These are phyloP conservation scores for Talaromyces amestolkiae DNA, from an alignment of 2,329 filamentous ascomycete species.

Conservation along the genomic window DNA sequence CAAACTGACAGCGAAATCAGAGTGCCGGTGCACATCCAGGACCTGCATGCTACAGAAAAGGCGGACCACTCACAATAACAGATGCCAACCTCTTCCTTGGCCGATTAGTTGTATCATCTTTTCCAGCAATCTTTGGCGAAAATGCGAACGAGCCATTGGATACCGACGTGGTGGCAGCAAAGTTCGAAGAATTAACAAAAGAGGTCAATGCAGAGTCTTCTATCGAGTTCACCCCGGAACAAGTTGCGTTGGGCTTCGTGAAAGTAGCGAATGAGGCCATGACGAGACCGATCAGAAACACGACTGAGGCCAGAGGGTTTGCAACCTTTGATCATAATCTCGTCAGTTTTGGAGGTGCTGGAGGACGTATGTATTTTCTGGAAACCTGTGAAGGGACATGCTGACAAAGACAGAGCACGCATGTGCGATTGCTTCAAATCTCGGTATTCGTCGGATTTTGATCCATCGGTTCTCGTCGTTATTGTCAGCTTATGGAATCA, in stretches of 20 bases:
- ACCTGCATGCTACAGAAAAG: conserved; percentile 86
- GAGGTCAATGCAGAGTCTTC: conserved; percentile 67
- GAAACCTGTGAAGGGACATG: not conserved
- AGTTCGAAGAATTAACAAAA: conserved; percentile 70
- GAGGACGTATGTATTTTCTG: conserved; percentile 53
- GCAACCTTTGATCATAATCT: conserved; percentile 88
- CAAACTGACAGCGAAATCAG: not conserved
- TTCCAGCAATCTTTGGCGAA: conserved; percentile 87
- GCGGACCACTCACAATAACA: conserved; percentile 82
- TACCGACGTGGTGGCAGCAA: conserved; percentile 64
- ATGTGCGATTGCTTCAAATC: conserved; percentile 76
- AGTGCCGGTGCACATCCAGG: conserved; percentile 86
- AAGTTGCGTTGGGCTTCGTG: conserved; percentile 43
- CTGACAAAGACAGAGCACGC: conserved; percentile 59
- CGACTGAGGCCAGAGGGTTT: conserved; percentile 89
- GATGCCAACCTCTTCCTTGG: conserved; percentile 87
- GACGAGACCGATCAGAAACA: conserved; percentile 74
- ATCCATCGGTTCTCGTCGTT: conserved; percentile 86
- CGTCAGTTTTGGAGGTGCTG: conserved; percentile 87
- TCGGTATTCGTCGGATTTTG: conserved; percentile 77
- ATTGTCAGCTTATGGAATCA: conserved; percentile 90
- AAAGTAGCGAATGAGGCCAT: conserved; percentile 46
- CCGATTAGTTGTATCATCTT: conserved; percentile 79
- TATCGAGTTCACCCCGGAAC: conserved; percentile 25
- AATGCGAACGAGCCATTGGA: conserved; percentile 78